Evolutionary conservation across 2,329 filamentous ascomycete genomes (phyloP).

Genomic region (Dactylellina cionopaga): DNA sequence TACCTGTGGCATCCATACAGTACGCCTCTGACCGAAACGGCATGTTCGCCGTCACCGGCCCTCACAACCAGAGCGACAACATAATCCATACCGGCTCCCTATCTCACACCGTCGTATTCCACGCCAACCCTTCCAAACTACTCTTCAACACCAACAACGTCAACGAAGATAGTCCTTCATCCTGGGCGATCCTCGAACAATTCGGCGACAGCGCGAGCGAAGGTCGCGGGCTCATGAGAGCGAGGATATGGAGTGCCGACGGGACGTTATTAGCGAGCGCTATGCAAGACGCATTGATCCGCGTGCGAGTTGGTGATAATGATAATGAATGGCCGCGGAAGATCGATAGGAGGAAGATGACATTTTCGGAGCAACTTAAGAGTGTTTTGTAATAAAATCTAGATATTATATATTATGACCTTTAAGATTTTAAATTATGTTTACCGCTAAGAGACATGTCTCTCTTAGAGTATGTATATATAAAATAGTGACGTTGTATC

Average conservation of each 20-base stretch:
- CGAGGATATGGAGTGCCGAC: conserved; percentile 44
- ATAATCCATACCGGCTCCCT: conserved; percentile 47
- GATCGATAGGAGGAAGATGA: conserved; percentile 23
- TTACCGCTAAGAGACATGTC: no score
- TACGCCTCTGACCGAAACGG: conserved; percentile 49
- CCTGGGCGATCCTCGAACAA: conserved; percentile 44
- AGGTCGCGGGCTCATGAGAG: conserved; percentile 41
- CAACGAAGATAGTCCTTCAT: background rate
- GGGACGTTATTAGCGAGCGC: conserved; percentile 38
- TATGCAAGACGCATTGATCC: conserved; percentile 44
- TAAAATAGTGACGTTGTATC: no score
- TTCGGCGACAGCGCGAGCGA: conserved; percentile 42
- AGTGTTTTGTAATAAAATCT: conserved; percentile 36
- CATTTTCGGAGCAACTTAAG: conserved; percentile 39
- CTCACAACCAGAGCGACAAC: conserved; percentile 46
- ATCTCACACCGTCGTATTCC: conserved; percentile 49
- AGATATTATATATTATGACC: no score
- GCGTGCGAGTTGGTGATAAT: conserved; percentile 25
- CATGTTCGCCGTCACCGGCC: conserved; percentile 40
- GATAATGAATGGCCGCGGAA: background rate
- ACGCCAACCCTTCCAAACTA: conserved; percentile 41
- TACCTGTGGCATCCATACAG: background rate
- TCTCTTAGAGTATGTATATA: no score
- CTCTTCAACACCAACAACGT: conserved; percentile 13
- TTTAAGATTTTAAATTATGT: no score